These are phyloP conservation scores for Penicillium psychrofluorescens DNA, from an alignment of 495 filamentous ascomycete genomes.

Conservation along the genomic window DNA sequence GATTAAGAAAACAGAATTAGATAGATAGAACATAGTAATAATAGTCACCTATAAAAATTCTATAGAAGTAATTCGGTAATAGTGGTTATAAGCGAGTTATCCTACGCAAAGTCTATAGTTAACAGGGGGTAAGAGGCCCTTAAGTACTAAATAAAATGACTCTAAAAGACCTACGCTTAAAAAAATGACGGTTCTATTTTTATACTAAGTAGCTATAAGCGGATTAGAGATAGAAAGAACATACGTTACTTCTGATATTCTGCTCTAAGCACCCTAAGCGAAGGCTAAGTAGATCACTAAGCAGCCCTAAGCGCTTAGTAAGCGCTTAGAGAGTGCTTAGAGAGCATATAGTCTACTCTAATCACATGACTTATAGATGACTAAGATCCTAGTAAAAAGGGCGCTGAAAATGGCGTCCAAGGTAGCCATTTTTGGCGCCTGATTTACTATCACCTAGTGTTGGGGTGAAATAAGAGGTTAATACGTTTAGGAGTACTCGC, in stretches of 20 bases:
- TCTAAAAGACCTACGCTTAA: background rate
- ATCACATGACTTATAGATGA: no score
- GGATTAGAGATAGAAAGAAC: background rate
- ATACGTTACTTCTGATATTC: slow-evolving; percentile 3
- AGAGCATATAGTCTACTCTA: no score
- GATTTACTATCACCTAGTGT: no score
- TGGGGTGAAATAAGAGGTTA: no score
- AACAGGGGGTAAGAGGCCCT: background rate
- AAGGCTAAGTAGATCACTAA: slow-evolving; percentile 3
- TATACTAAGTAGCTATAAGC: background rate
- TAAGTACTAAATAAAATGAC: slow-evolving; percentile 3
- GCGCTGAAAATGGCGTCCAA: no score
- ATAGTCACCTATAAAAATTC: background rate
- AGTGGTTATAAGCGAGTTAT: no score
- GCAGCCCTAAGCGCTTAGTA: background rate
- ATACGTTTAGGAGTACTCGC: no score
- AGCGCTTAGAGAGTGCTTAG: no score
- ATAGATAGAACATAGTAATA: background rate
- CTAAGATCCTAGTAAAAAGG: no score
- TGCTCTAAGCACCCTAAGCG: slow-evolving; percentile 3
- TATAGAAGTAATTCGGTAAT: background rate
- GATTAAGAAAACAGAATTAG: background rate
- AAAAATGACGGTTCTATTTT: slow-evolving; percentile 3
- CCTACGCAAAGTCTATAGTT: background rate
- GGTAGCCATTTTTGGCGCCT: no score